Evolutionary conservation across 1,284 basidiomycete genomes (phyloP).

Genomic region (Porogramme epimiltina): DNA sequence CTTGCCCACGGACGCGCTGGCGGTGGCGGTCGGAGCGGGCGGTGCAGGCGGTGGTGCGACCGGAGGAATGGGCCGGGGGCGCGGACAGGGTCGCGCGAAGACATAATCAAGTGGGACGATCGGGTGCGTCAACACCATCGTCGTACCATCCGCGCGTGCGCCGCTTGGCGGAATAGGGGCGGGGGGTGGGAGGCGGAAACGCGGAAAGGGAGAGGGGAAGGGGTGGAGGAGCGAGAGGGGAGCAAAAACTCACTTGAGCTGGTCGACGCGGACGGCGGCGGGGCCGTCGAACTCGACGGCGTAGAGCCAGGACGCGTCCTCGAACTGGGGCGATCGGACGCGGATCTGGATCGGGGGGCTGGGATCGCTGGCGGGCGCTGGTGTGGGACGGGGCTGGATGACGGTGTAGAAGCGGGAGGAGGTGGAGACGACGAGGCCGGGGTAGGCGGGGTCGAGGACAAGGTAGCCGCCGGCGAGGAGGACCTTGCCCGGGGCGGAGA

Average conservation of each 20-base stretch:
- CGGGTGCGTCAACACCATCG: not conserved
- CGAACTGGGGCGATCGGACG: constrained; percentile 92
- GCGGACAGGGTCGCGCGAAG: no score
- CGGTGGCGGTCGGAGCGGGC: not conserved
- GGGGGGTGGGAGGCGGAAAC: not conserved
- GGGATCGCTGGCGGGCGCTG: constrained; percentile 14
- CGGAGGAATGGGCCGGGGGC: not conserved
- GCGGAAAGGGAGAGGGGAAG: not conserved
- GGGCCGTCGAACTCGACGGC: constrained; percentile 44
- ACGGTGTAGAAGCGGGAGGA: constrained; percentile 92
- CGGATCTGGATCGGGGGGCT: constrained; percentile 47
- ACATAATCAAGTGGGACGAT: not conserved
- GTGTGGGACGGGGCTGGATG: constrained; percentile 37
- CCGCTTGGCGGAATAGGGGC: not conserved
- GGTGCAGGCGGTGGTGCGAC: not conserved
- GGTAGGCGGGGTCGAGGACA: constrained; percentile 83
- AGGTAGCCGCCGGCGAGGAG: constrained; percentile 94
- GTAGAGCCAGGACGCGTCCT: constrained; percentile 81
- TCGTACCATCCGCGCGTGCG: not conserved
- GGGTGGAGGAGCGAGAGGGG: constrained; percentile 12
- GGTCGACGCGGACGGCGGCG: constrained; percentile 45
- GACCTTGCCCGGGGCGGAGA: constrained; percentile 96
- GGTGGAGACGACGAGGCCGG: constrained; percentile 87
- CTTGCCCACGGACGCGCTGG: constrained; percentile 32
- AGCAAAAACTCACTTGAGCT: constrained; percentile 40